Base-by-base conservation (phyloP, 2,329 filamentous ascomycete species). In the Cytospora chrysosperma region DNA sequence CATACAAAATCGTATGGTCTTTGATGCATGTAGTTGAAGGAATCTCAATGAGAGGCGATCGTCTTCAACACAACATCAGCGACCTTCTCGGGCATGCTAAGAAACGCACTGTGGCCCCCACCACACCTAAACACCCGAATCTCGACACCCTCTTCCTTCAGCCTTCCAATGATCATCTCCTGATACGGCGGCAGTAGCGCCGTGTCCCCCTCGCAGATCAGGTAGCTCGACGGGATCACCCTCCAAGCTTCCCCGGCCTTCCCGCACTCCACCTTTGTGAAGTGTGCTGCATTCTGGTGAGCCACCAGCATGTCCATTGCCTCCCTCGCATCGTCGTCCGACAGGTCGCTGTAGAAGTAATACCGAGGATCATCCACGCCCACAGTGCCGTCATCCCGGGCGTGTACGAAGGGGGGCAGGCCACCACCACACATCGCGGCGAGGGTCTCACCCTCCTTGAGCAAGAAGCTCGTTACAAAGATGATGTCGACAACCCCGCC, bases 141-240 rank as follows among this genome's bases (percentile, higher is more conserved):
- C 2, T 61, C 37, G 34, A 61, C 51, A 6, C 59, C 59, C 51
- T 61, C 59, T n/a, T 30, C 28, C 24, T 40, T 50, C n/a, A 61
- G n/a, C 51, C 12, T 61, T 27, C 17, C 51, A 37, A 61, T 55
- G 28, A 24, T 40, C 57, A 56, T 61, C 37, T 64, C 62, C 32
- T 64, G 62, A 15, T 26, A 34, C 27, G 51, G 21, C 4, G 56
- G 47, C 5, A 59, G 12, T 50, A 61, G 47, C 26, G 62, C 62
- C 1, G 52, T 55, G 32, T 64, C 62, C 7, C 15, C 40, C 43
- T 64, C 62, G n/a, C 62, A 64, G 7, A 64, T 37, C 27, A 64
- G 8, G 3, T 64, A 64, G 56, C 56, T 64, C 51, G 58, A 47
- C n/a, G 62, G 62, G 15, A 64, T 49, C 28, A 56, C 43, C 55